Evolutionary conservation across 495 filamentous ascomycete species (phyloP).

Genomic region (Aspergillus saccharolyticus): DNA sequence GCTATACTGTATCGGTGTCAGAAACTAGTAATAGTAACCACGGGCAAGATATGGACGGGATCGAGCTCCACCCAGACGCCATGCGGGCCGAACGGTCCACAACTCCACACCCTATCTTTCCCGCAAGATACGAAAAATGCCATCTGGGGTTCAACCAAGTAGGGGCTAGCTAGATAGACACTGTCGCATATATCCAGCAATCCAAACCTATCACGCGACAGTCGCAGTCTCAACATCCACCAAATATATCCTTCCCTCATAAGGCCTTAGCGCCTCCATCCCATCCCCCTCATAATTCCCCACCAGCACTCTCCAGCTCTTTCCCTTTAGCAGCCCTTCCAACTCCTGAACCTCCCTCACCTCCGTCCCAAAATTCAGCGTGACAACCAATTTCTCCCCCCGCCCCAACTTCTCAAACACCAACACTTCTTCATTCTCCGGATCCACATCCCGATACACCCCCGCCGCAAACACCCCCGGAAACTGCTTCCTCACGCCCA

Average conservation of each 20-base stretch:
- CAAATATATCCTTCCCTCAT: slow-evolving; percentile 22
- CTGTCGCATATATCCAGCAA: too few species aligned
- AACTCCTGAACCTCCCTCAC: slow-evolving; percentile 7
- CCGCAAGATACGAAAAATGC: too few species aligned
- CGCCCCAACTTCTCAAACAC: slow-evolving; percentile 19
- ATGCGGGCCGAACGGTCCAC: too few species aligned
- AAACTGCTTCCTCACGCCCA: slow-evolving; percentile 44
- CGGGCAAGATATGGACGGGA: too few species aligned
- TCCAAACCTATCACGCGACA: too few species aligned
- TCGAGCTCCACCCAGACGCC: too few species aligned
- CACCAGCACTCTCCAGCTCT: slow-evolving; percentile 11
- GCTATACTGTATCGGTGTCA: too few species aligned
- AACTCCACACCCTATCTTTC: too few species aligned
- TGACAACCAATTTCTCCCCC: slow-evolving; percentile 13
- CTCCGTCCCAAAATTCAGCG: slow-evolving; percentile 21
- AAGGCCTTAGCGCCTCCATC: slow-evolving; percentile 11
- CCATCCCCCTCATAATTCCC: slow-evolving; percentile 11
- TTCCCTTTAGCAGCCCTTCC: background rate
- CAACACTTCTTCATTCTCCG: slow-evolving; percentile 32
- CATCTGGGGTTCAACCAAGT: too few species aligned
- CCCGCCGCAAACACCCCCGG: slow-evolving; percentile 52
- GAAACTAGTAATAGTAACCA: too few species aligned
- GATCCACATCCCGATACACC: slow-evolving; percentile 39
- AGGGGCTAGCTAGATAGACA: too few species aligned
- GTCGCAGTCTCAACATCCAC: background rate